phyloP scores from a whole-genome alignment of 139 green algal genomes.

The Chlorella sp. region DNA sequence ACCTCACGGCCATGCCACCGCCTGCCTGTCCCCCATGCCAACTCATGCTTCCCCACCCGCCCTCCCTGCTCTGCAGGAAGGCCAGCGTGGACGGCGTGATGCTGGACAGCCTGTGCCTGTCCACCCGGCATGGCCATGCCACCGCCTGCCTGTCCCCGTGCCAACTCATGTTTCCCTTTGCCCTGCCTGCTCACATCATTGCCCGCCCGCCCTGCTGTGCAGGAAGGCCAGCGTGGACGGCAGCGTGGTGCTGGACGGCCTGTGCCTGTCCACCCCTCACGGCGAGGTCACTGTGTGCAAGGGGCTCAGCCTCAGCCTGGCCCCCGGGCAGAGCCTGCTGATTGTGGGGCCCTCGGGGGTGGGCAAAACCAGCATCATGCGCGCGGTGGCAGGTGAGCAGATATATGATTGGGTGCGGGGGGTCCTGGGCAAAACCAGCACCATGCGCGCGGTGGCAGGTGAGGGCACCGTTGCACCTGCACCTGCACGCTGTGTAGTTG shows the following conservation, averaged over 20 bases:
- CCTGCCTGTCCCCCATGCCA: too few relatives aligned
- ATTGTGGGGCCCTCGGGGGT: slow-evolving; percentile 75
- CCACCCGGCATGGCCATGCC: too few relatives aligned
- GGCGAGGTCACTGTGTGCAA: slow-evolving; percentile 38
- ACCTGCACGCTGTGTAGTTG: too few relatives aligned
- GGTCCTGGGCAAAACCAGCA: background rate
- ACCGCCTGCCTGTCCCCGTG: too few relatives aligned
- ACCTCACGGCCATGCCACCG: too few relatives aligned
- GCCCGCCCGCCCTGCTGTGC: background rate
- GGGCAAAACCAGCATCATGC: slow-evolving; percentile 76
- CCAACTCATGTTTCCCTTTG: too few relatives aligned
- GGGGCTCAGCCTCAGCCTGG: slow-evolving; percentile 55
- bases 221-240: background rate
- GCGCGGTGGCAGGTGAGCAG: slow-evolving; percentile 59
- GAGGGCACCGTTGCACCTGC: too few relatives aligned
- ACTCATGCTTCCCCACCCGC: too few relatives aligned
- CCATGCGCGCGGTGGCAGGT: slow-evolving; percentile 1
- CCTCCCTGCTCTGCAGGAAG: too few relatives aligned
- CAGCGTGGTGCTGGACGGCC: slow-evolving; percentile 34
- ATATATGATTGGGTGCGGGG: background rate
- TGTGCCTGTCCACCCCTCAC: slow-evolving; percentile 51
- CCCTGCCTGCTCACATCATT: too few relatives aligned
- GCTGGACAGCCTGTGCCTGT: too few relatives aligned
- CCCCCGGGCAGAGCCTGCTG: slow-evolving; percentile 64
- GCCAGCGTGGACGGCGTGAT: too few relatives aligned